Percentiles rank a stretch among this genome's conserved stretches.
phyloP scores from a whole-genome alignment of 495 filamentous ascomycete genomes.

The Penicillium desertorum region DNA sequence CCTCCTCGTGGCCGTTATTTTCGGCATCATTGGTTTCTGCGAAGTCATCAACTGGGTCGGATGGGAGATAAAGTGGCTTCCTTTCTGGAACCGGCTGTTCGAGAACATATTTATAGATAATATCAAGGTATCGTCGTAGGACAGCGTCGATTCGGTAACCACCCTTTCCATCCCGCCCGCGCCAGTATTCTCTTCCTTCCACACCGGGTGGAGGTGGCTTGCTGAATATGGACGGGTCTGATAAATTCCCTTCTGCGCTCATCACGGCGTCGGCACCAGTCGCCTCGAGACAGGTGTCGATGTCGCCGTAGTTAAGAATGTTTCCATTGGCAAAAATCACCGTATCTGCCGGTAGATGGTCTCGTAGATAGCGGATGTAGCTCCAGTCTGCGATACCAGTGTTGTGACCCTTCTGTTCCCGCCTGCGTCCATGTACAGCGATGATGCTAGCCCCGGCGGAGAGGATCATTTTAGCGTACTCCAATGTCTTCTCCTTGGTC shows the following conservation, averaged over 20 bases:
- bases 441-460: slow-evolving; percentile 88
- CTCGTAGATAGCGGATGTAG: slow-evolving; percentile 75
- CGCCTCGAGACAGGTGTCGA: slow-evolving; percentile 73
- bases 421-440: slow-evolving; percentile 82
- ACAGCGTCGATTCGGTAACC: slow-evolving; percentile 90
- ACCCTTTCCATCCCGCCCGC: slow-evolving; percentile 73
- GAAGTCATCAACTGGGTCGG: slow-evolving; percentile 52
- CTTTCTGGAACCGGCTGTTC: slow-evolving; percentile 59
- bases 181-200: slow-evolving; percentile 79
- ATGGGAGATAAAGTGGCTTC: slow-evolving; percentile 71
- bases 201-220: slow-evolving; percentile 59
- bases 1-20: slow-evolving; percentile 38
- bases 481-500: slow-evolving; percentile 78
- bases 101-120: slow-evolving; percentile 75
- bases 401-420: slow-evolving; percentile 95
- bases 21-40: slow-evolving; percentile 29
- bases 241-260: slow-evolving; percentile 92
- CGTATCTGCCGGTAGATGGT: slow-evolving; percentile 79
- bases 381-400: slow-evolving; percentile 94
- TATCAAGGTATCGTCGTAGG: slow-evolving; percentile 83
- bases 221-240: slow-evolving; percentile 85
- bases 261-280: slow-evolving; percentile 93
- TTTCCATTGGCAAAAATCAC: slow-evolving; percentile 98
- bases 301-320: slow-evolving; percentile 76
- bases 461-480: slow-evolving; percentile 86